Base-by-base conservation (phyloP, 345 rosid genomes). In the Euphorbia lathyris region DNA sequence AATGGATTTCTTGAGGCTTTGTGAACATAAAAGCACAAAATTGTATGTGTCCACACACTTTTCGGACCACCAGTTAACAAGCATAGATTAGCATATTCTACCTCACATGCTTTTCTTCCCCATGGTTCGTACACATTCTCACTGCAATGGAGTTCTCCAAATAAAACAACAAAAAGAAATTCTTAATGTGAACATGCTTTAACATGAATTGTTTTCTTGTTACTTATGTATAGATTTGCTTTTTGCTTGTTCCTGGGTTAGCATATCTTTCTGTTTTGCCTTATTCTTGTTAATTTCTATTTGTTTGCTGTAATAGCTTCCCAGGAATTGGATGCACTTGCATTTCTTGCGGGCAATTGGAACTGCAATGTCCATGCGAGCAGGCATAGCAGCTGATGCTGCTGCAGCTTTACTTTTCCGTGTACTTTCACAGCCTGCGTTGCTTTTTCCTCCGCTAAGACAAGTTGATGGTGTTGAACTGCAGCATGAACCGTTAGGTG, bases 301-400 rank as follows among this genome's bases (percentile, higher is more conserved):
- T 45, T 79, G 34, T 71, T 76, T 69, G 62, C 65, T 82, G 67
- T 65, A 87, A 78, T 74, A 94, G 98, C 90, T 94, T 75, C 98
- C 98, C 29, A 85, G 92, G 78, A 94, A 94, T 80, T 94, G 98
- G 98, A 86, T 94, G 96, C 98, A 94, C 82, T 81, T 94, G 85
- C 98, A 94, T 77, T 94, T 94, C 85, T 82, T 94, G 86, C 95
- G 98, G 62, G 98, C 98, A 52, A 94, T 94, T 63, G 98, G 98
- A 70, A 87, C 86, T 53, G 98, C 97, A 27, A 94, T 94, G 97
- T 94, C 98, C 71, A 94, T 94, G 98, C 87, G 98, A 81, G 94
- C 86, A 27, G 97, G 97, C 63, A 88, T 94, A 72, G 98, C 98
- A 70, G 97, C 98, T 71, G 98, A 94, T 81, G 97, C 97, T 74